phyloP scores from a whole-genome alignment of 2,329 filamentous ascomycete genomes.

The Aureobasidium pullulans region DNA sequence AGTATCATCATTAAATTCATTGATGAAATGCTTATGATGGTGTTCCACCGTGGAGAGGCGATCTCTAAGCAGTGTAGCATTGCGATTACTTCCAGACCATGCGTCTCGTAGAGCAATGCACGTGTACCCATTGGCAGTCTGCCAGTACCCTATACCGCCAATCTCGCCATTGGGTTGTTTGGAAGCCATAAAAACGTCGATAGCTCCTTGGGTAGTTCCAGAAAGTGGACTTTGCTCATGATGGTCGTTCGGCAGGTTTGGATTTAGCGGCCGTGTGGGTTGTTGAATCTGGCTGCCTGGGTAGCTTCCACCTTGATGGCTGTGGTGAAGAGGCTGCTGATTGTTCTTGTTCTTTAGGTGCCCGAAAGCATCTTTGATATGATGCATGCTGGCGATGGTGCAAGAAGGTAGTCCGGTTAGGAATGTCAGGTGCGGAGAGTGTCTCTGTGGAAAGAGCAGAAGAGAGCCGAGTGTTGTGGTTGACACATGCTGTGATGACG shows the following conservation, averaged over 20 bases:
- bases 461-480: not conserved
- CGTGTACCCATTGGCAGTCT: slow-evolving; percentile 25
- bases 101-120: slow-evolving; percentile 23
- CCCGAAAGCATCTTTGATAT: slow-evolving; percentile 5
- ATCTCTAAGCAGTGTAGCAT: slow-evolving; percentile 18
- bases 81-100: slow-evolving; percentile 19
- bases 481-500: not conserved
- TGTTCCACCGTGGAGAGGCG: slow-evolving; percentile 18
- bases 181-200: slow-evolving; percentile 21
- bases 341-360: not conserved
- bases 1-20: slow-evolving; percentile 24
- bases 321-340: slow-evolving; percentile 2
- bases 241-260: not conserved
- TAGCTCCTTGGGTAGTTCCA: slow-evolving; percentile 19
- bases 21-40: slow-evolving; percentile 20
- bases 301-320: not conserved
- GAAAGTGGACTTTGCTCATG: not conserved
- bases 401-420: not conserved
- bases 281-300: slow-evolving; percentile 8
- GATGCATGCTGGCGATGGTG: not conserved
- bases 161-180: slow-evolving; percentile 20
- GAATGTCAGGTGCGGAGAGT: not conserved
- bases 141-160: slow-evolving; percentile 25
- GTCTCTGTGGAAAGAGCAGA: not conserved
- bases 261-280: not conserved